Conservation (phyloP, 352 stramenopile species). For the Pythium rhizo-oryzae region DNA sequence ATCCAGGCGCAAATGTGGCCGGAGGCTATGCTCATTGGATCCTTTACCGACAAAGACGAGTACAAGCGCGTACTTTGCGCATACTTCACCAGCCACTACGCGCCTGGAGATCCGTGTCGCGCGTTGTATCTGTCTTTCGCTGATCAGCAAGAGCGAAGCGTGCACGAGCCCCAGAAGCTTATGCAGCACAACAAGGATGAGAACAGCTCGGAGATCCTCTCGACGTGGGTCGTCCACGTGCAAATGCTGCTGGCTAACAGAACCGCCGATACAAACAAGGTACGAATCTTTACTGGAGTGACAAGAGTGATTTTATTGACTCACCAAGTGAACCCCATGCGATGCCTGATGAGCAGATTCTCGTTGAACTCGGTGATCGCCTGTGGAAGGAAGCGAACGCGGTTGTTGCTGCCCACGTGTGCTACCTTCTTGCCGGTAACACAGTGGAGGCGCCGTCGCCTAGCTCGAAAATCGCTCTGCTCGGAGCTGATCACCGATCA, state of each 20-base stretch:
- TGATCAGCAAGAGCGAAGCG: slow-evolving; percentile 83
- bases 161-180: slow-evolving; percentile 81
- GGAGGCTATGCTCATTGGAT: slow-evolving; percentile 86
- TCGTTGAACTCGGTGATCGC: slow-evolving; percentile 82
- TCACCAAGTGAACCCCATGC: background rate
- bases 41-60: slow-evolving; percentile 84
- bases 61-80: slow-evolving; percentile 81
- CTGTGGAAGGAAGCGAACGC: slow-evolving; percentile 70
- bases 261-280: slow-evolving; percentile 79
- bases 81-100: slow-evolving; percentile 83
- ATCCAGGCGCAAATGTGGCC: slow-evolving; percentile 85
- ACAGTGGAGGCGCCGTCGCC: slow-evolving; percentile 77
- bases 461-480: slow-evolving; percentile 76
- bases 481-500: slow-evolving; percentile 75
- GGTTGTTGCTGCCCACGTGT: slow-evolving; percentile 77
- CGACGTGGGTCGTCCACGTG: slow-evolving; percentile 78
- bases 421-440: slow-evolving; percentile 77
- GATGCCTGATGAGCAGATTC: slow-evolving; percentile 36
- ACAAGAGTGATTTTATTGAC: background rate
- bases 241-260: slow-evolving; percentile 83
- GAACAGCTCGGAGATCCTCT: slow-evolving; percentile 60
- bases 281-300: slow-evolving; percentile 5
- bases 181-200: slow-evolving; percentile 41
- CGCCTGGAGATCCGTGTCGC: slow-evolving; percentile 71
- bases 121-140: slow-evolving; percentile 82